Conservation (phyloP, 1,284 basidiomycete genomes). For the Leccinum griseonigrum region DNA sequence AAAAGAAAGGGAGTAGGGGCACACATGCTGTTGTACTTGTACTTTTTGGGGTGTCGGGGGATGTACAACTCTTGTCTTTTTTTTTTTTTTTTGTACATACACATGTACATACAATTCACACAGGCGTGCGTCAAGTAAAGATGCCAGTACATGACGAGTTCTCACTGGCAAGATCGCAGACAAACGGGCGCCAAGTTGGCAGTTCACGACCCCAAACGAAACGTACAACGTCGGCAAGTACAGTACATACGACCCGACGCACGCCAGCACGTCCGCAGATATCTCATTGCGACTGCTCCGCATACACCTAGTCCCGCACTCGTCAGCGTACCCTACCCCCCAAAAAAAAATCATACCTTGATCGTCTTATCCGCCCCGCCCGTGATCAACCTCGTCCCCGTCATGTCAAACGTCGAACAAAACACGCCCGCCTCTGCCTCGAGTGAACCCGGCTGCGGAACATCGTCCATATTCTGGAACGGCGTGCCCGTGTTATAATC, state of each 20-base stretch:
- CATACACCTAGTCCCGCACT: slow-evolving; percentile 40
- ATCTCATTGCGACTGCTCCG: slow-evolving; percentile 38
- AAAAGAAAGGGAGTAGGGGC: not conserved
- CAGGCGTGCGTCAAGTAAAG: no score
- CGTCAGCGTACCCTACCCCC: not conserved
- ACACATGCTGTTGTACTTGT: not conserved
- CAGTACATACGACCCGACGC: not conserved
- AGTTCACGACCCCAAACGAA: no score
- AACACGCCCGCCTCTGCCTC: slow-evolving; percentile 96
- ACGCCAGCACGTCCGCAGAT: not conserved
- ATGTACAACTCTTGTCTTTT: no score
- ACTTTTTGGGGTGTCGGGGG: not conserved
- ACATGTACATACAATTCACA: no score
- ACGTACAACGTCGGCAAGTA: not conserved
- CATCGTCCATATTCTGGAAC: slow-evolving; percentile 92
- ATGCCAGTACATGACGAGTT: no score
- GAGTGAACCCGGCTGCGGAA: slow-evolving; percentile 94
- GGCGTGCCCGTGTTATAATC: slow-evolving; percentile 94
- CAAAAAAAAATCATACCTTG: slow-evolving; percentile 54
- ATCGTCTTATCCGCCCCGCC: slow-evolving; percentile 99
- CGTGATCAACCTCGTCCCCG: slow-evolving; percentile 92
- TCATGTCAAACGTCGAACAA: slow-evolving; percentile 95
- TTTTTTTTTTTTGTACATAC: no score
- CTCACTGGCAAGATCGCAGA: no score
- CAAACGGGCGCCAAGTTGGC: no score